A percentile compares a stretch with the other conserved stretches of the same genome.
These are phyloP conservation scores for Nakazawaea holstii DNA, from an alignment of 805 yeast genomes.

Conservation along the genomic window DNA sequence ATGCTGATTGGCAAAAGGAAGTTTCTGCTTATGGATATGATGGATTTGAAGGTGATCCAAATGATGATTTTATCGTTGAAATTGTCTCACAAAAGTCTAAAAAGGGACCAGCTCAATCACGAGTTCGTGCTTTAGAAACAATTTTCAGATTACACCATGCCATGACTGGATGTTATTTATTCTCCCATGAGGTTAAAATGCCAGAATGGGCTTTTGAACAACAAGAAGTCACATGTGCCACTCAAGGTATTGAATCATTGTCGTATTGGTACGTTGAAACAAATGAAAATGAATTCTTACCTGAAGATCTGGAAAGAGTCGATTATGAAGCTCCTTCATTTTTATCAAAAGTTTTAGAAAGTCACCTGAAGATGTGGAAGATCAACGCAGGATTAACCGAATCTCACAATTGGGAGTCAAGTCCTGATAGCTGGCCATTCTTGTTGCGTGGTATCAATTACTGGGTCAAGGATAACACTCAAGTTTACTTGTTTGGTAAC, in stretches of 20 bases:
- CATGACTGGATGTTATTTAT: constrained; percentile 71
- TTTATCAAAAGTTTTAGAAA: constrained; percentile 56
- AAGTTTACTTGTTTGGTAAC: constrained; percentile 71
- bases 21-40: constrained; percentile 71
- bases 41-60: constrained; percentile 77
- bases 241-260: constrained; percentile 56
- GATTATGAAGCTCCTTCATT: constrained; percentile 51
- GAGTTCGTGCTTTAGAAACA: constrained; percentile 61
- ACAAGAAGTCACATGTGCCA: constrained; percentile 79
- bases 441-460: constrained; percentile 75
- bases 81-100: constrained; percentile 51
- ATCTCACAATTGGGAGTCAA: constrained; percentile 67
- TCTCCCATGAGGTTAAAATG: constrained; percentile 68
- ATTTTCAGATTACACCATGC: constrained; percentile 74
- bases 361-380: constrained; percentile 73
- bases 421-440: constrained; percentile 72
- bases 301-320: constrained; percentile 38
- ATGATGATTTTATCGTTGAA: constrained; percentile 77
- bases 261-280: constrained; percentile 73
- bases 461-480: constrained; percentile 59
- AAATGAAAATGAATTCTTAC: constrained; percentile 47
- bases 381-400: constrained; percentile 65
- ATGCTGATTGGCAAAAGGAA: constrained; percentile 79
- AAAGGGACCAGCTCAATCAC: constrained; percentile 45
- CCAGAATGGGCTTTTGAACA: constrained; percentile 85